Percentiles rank a stretch among this genome's conserved stretches.
Conservation (phyloP, 177 flowering plant genomes). For the Tripterygium wilfordii region DNA sequence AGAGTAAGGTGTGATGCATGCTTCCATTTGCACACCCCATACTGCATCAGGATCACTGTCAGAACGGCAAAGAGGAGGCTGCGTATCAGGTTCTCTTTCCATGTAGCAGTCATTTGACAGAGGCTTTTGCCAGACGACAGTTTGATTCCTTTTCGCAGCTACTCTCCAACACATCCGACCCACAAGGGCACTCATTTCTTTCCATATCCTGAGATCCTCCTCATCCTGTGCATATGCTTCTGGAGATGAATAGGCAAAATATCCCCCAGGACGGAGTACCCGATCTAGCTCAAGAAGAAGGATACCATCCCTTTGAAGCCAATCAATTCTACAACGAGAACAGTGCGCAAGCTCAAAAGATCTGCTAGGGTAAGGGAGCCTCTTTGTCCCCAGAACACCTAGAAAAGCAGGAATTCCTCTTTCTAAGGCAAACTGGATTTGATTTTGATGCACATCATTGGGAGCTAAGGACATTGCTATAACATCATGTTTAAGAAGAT, state of each 20-base stretch:
- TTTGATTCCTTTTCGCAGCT: conserved; percentile 41
- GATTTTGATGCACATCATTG: conserved; percentile 56
- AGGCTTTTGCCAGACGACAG: conserved; percentile 50
- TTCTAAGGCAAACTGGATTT: conserved; percentile 53
- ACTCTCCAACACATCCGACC: conserved; percentile 50
- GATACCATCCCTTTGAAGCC: conserved; percentile 52
- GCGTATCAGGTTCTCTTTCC: conserved; percentile 53
- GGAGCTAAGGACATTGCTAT: conserved; percentile 55
- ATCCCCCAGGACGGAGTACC: conserved; percentile 47
- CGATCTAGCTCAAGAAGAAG: conserved; percentile 51
- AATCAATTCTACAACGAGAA: conserved; percentile 53
- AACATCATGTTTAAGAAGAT: conserved; percentile 37
- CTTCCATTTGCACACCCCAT: conserved; percentile 81
- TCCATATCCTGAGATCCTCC: conserved; percentile 49
- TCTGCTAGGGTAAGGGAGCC: conserved; percentile 56
- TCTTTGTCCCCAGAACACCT: conserved; percentile 48
- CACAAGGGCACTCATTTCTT: conserved; percentile 47
- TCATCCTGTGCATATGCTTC: conserved; percentile 57
- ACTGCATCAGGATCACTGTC: conserved; percentile 85
- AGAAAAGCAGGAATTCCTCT: conserved; percentile 58
- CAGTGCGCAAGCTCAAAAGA: conserved; percentile 59
- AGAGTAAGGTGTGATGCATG: conserved; percentile 89
- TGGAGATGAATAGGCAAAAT: conserved; percentile 52
- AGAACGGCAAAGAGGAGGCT: conserved; percentile 74
- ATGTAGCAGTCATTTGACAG: conserved; percentile 71